phyloP scores from a whole-genome alignment of 768 basidiomycete species.

The Lentinula detonsa region DNA sequence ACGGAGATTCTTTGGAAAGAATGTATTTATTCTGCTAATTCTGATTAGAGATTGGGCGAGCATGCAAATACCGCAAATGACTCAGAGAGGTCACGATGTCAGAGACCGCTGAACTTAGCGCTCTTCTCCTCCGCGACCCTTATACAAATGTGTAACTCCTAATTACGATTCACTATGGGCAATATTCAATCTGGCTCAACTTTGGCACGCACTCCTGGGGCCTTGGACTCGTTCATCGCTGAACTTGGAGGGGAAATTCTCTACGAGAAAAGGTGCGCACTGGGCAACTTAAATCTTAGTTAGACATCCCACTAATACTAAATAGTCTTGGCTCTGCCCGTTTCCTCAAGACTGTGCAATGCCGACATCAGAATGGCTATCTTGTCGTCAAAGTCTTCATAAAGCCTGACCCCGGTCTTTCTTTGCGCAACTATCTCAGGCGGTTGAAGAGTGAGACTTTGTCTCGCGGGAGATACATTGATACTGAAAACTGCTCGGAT shows the following conservation, averaged over 20 bases:
- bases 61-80: constrained; percentile 2
- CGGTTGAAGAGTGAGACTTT: constrained; percentile 63
- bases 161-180: constrained; percentile 47
- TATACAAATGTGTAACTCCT: not conserved
- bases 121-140: not conserved
- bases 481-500: constrained; percentile 6
- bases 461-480: not conserved
- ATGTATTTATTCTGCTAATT: not conserved
- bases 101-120: not conserved
- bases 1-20: not conserved
- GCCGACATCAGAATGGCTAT: constrained; percentile 75
- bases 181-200: constrained; percentile 70
- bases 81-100: constrained; percentile 1
- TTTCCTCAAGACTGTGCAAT: constrained; percentile 83
- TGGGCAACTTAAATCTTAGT: constrained; percentile 21
- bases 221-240: constrained; percentile 85
- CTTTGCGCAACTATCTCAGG: constrained; percentile 66
- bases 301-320: not conserved
- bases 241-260: constrained; percentile 84
- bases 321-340: constrained; percentile 63
- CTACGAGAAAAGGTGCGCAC: constrained; percentile 87
- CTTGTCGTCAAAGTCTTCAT: constrained; percentile 93
- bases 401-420: constrained; percentile 85
- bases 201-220: constrained; percentile 67
- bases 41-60: constrained; percentile 4